These are phyloP conservation scores for Aplosporella prunicola DNA, from an alignment of 2,329 filamentous ascomycete species.

Conservation along the genomic window DNA sequence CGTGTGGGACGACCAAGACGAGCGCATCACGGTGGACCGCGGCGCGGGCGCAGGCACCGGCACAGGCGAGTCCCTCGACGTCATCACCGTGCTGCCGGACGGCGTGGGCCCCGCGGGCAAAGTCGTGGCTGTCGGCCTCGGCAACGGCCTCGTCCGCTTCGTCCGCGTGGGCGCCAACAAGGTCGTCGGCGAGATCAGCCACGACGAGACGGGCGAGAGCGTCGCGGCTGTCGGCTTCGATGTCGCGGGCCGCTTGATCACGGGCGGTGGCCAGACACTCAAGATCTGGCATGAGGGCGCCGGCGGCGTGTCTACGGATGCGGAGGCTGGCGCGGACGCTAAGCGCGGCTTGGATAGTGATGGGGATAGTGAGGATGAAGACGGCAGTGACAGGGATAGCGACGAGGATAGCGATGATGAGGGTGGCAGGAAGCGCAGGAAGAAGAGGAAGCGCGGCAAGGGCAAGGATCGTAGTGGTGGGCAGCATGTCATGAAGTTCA, in stretches of 20 bases:
- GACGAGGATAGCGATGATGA: slow-evolving; percentile 38
- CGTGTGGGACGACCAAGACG: slow-evolving; percentile 90
- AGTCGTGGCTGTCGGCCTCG: slow-evolving; percentile 69
- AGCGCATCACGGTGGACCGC: slow-evolving; percentile 67
- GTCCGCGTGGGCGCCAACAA: slow-evolving; percentile 67
- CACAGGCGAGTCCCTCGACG: slow-evolving; percentile 71
- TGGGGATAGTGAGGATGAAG: slow-evolving; percentile 28
- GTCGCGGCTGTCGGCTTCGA: slow-evolving; percentile 79
- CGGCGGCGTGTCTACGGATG: slow-evolving; percentile 33
- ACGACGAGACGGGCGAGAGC: slow-evolving; percentile 67
- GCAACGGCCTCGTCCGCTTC: slow-evolving; percentile 69
- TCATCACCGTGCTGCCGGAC: slow-evolving; percentile 62
- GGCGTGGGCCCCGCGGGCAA: slow-evolving; percentile 58
- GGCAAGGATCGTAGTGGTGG: slow-evolving; percentile 22
- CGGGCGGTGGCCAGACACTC: slow-evolving; percentile 72
- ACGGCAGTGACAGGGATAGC: slow-evolving; percentile 13
- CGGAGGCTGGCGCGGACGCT: slow-evolving; percentile 35
- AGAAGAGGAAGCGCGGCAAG: slow-evolving; percentile 34
- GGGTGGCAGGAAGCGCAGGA: slow-evolving; percentile 33
- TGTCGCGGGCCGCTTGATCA: slow-evolving; percentile 76
- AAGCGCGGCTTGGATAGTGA: slow-evolving; percentile 28
- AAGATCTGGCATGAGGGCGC: slow-evolving; percentile 81
- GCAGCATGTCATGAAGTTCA: slow-evolving; percentile 23
- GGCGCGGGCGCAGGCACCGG: slow-evolving; percentile 29
- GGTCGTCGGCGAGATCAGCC: slow-evolving; percentile 57